These are phyloP conservation scores for Capsella rubella DNA, from an alignment of 441 rosid species.

Conservation along the genomic window DNA sequence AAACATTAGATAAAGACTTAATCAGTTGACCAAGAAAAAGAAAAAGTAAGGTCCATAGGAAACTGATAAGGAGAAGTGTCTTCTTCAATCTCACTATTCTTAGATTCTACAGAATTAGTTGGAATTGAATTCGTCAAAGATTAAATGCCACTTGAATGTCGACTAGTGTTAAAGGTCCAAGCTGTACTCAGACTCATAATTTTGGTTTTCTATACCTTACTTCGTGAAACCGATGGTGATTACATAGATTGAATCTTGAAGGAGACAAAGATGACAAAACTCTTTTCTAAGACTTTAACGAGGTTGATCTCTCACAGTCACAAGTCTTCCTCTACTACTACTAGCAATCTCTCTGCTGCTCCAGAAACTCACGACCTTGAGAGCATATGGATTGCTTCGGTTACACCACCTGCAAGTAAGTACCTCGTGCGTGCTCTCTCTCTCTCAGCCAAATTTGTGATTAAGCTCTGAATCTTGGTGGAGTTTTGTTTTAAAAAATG, in stretches of 20 bases:
- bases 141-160: no score
- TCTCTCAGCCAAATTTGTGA: not conserved
- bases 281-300: constrained; percentile 50
- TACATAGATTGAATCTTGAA: not conserved
- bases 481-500: not conserved
- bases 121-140: no score
- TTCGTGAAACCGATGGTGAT: no score
- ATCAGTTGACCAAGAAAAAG: no score
- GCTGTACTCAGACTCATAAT: no score
- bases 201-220: no score
- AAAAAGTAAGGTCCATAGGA: no score
- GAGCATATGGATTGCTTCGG: constrained; percentile 1
- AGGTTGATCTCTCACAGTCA: constrained; percentile 28
- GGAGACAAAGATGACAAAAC: constrained; percentile 19
- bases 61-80: no score
- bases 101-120: no score
- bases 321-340: constrained; percentile 9
- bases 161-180: no score
- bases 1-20: no score
- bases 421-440: not conserved
- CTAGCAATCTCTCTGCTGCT: constrained; percentile 17
- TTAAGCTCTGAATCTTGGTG: not conserved
- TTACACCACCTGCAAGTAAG: constrained; percentile 14
- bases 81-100: no score
- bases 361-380: not conserved